Base-by-base conservation (phyloP, 169 alveolate species). In the Amoebophrya sp. region DNA sequence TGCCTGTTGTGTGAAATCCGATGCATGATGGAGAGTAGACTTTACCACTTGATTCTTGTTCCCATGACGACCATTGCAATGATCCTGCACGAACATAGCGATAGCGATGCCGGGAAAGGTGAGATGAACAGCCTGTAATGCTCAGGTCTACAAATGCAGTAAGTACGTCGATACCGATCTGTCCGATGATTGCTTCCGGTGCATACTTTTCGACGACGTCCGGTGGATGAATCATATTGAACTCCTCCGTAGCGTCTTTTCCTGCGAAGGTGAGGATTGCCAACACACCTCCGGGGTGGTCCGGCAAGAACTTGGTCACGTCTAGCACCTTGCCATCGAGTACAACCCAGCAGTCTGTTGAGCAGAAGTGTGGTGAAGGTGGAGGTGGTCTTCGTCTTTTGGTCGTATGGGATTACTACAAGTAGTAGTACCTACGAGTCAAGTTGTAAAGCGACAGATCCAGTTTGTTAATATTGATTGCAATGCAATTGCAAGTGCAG, bases 311-410 rank as follows among this genome's bases (percentile, higher is more conserved):
- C 48, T 58, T 34, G 89, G 97, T 92, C 58, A 96, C 92, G 89
- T 96, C 94, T 41, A 93, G 94, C 78, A 95, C 97, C 92, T 94
- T 92, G 23, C 94, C 92, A 91, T 93, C 92, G 88, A 94, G 92
- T 29, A 95, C 93, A 0, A 96, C 97, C 95, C 96, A 96, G 92
- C 96, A 94, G 87, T 96, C n/a, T n/a, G n/a, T n/a, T n/a, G n/a
- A n/a, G n/a, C n/a, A n/a, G n/a, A n/a, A n/a, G n/a, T n/a, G n/a
- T n/a, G n/a, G n/a, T n/a, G n/a, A n/a, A n/a, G n/a, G n/a, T n/a
- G n/a, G n/a, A n/a, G n/a, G n/a, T n/a, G n/a, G n/a, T n/a, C n/a
- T n/a, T n/a, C n/a, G n/a, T n/a, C n/a, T n/a, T n/a, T n/a, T n/a
- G n/a, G n/a, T n/a, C n/a, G n/a, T n/a, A n/a, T n/a, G n/a, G n/a